Evolutionary conservation across 306 rosid genomes (phyloP), one percentile per base, ranked within the genome.

Genomic region (Acacia acuminata): DNA sequence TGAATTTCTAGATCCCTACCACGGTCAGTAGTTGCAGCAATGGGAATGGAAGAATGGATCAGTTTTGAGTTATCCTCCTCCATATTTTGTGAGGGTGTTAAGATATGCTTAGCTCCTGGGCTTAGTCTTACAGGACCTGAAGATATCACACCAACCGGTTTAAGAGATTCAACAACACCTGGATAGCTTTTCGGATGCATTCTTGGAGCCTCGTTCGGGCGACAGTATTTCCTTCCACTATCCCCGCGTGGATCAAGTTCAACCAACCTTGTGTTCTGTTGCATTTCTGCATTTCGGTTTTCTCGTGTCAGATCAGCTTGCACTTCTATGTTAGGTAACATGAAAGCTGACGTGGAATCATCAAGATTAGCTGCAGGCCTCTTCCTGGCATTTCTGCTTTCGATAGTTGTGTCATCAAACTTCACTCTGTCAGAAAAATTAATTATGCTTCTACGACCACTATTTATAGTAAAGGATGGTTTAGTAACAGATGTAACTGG

Each of bases 71-170:
- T 82, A 75, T 91, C 92, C 77, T 78, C 81, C 86, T 86, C 93
- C 75, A 79, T 36, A 63, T 80, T 84, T 78, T 84, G 94, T 64
- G 85, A 85, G 4, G 96, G 91, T 77, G 85, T 87, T 76, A 86
- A 70, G 77, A 93, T 87, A 81, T 89, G 92, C 81, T 84, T 90
- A 80, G 93, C 89, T 71, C 96, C 97, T 55, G 92, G 90, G 44
- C 86, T 76, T 70, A 88, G 89, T 77, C 89, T 89, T 65, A 87
- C 56, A 44, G 92, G 89, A 73, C 96, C 93, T 34, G 91, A 73
- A 70, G 81, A 86, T 45, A 68, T 85, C 79, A 63, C 15, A 38
- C 82, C 78, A 75, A 84, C 90, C 73, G 2, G 77, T 45, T 66
- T 75, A 10, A 80, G 75, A 61, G 86, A 42, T 77, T 85, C 91